phyloP scores from a whole-genome alignment of 192 early-diverging fungal genomes.

The Backusella sp. region DNA sequence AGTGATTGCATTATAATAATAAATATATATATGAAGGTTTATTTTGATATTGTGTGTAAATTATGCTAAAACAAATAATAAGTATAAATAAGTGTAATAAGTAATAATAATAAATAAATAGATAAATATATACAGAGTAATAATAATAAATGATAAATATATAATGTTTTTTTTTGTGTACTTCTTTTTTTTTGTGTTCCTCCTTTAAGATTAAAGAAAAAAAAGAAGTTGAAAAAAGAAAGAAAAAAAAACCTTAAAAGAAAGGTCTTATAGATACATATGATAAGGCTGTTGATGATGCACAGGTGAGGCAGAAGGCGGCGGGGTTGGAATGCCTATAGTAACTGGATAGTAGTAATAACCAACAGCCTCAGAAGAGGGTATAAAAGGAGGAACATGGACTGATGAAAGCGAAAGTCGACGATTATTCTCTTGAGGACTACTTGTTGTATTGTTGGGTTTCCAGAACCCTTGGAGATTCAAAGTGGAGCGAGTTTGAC shows the following conservation, averaged over 20 bases:
- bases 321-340: slow-evolving; percentile 29
- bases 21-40: not conserved
- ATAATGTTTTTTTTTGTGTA: not conserved
- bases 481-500: slow-evolving; percentile 20
- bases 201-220: not conserved
- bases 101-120: not conserved
- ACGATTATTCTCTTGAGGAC: not conserved
- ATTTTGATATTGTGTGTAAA: not conserved
- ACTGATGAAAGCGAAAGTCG: slow-evolving; percentile 26
- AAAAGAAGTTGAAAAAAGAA: too few species aligned
- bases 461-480: slow-evolving; percentile 25
- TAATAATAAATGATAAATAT: slow-evolving; percentile 4
- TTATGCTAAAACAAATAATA: slow-evolving; percentile 6
- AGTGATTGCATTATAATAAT: not conserved
- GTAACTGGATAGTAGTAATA: slow-evolving; percentile 13
- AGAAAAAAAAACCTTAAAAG: not conserved
- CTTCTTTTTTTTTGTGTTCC: not conserved
- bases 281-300: slow-evolving; percentile 19
- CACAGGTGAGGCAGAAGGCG: slow-evolving; percentile 26
- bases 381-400: slow-evolving; percentile 32
- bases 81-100: not conserved
- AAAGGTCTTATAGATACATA: slow-evolving; percentile 2
- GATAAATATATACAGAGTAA: slow-evolving; percentile 2
- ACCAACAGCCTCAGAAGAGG: slow-evolving; percentile 8
- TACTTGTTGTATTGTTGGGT: not conserved